These are phyloP conservation scores for Cyclotella cryptica DNA, from an alignment of 108 stramenopile species.

Conservation along the genomic window DNA sequence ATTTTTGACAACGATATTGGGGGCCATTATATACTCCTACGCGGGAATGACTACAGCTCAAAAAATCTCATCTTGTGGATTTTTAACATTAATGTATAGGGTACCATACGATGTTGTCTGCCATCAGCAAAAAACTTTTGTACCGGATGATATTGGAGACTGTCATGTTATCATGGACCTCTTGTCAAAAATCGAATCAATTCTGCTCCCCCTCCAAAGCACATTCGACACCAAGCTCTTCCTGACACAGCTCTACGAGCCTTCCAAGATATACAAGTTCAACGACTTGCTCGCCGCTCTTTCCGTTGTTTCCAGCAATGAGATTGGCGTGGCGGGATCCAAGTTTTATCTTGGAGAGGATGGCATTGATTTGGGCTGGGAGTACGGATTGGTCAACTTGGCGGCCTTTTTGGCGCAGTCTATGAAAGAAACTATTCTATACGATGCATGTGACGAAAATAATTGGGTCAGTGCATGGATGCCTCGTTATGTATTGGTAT, in stretches of 20 bases:
- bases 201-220: not conserved
- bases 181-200: conserved; percentile 5
- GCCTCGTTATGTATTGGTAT: not conserved
- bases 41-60: no score
- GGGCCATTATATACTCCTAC: no score
- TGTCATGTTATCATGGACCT: not conserved
- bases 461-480: conserved; percentile 32
- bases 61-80: no score
- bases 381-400: conserved; percentile 53
- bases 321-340: conserved; percentile 30
- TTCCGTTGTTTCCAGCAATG: conserved; percentile 9
- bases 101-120: no score
- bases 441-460: conserved; percentile 68
- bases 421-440: conserved; percentile 65
- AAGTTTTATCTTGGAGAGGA: conserved; percentile 50
- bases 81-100: no score
- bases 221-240: conserved; percentile 9
- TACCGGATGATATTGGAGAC: no score
- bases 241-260: conserved; percentile 13
- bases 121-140: no score
- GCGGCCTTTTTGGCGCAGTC: conserved; percentile 61
- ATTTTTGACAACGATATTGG: no score
- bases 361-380: conserved; percentile 24
- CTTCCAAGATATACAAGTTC: conserved; percentile 19
- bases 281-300: conserved; percentile 7